Conservation (phyloP, 2,329 filamentous ascomycete genomes). For the Phyllosticta capitalensis region DNA sequence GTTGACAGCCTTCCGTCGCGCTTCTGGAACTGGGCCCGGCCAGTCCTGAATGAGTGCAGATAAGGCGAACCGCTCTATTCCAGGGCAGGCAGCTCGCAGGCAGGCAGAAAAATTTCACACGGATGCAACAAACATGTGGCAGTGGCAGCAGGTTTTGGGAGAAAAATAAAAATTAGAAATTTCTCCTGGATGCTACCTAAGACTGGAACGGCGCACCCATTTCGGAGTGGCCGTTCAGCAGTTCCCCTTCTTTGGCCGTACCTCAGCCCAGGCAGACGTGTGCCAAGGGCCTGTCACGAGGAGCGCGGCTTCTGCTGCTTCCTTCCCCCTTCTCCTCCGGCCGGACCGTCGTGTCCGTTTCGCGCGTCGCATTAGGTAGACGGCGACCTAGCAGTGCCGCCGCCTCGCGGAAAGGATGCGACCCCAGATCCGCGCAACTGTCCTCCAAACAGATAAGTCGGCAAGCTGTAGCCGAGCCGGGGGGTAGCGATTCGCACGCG, state of each 20-base stretch:
- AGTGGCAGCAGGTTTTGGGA: not conserved
- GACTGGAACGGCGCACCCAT: not conserved
- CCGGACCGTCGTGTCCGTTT: not conserved
- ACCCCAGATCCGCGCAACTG: not conserved
- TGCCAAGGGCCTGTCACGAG: not conserved
- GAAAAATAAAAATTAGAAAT: slow-evolving; percentile 5
- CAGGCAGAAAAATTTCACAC: not conserved
- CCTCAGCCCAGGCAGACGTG: not conserved
- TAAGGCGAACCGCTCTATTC: not conserved
- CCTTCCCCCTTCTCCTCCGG: not conserved
- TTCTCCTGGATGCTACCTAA: not conserved
- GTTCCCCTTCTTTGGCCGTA: not conserved
- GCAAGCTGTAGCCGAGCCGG: not conserved
- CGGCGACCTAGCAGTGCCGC: slow-evolving; percentile 1
- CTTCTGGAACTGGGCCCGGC: slow-evolving; percentile 8
- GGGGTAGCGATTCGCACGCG: not conserved
- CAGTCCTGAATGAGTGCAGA: not conserved
- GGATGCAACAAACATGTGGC: not conserved
- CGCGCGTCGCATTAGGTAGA: not conserved
- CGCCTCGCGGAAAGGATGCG: slow-evolving; percentile 1
- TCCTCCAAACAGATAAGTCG: not conserved
- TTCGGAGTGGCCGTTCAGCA: not conserved
- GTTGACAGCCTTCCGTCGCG: not conserved
- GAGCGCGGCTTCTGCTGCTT: not conserved
- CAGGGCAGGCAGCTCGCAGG: not conserved